Percentiles rank a stretch among this genome's conserved stretches.
Evolutionary conservation across 1,284 basidiomycete species (phyloP).

Genomic region (Cerrena zonata): DNA sequence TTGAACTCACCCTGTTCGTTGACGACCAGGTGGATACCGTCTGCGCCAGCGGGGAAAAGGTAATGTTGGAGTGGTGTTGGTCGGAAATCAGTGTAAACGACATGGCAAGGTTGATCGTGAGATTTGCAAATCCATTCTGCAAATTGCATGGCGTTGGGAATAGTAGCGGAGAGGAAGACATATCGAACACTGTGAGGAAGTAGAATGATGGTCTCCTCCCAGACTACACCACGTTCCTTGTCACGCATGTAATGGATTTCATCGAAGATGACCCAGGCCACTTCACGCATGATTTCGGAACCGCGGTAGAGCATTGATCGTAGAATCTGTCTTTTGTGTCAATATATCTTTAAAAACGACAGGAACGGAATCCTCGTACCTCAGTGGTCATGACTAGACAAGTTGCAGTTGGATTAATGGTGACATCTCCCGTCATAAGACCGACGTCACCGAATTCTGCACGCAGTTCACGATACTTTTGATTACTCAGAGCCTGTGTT

Average conservation of each 20-base stretch:
- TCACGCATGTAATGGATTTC: conserved; percentile 99
- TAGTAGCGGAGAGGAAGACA: conserved; percentile 99
- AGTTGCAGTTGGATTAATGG: conserved; percentile 94
- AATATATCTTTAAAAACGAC: background rate
- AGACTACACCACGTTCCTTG: conserved; percentile 84
- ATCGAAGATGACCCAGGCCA: conserved; percentile 99
- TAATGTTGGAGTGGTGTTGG: conserved; percentile 98
- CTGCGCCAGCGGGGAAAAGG: conserved; percentile 92
- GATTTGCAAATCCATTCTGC: conserved; percentile 98
- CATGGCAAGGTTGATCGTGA: conserved; percentile 96
- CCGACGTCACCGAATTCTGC: conserved; percentile 97
- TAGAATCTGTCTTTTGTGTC: conserved; percentile 68
- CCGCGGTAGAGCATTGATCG: conserved; percentile 98
- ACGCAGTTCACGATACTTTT: conserved; percentile 97
- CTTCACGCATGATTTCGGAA: conserved; percentile 98
- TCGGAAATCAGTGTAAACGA: conserved; percentile 98
- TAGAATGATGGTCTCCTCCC: conserved; percentile 93
- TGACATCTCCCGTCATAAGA: conserved; percentile 99
- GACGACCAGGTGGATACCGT: conserved; percentile 95
- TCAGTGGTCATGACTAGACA: conserved; percentile 99
- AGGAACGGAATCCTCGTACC: conserved; percentile 42
- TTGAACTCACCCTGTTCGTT: conserved; percentile 96
- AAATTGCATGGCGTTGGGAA: conserved; percentile 99
- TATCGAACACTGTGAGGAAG: conserved; percentile 94
- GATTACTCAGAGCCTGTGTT: conserved; percentile 86